Evolutionary conservation across 2,329 filamentous ascomycete species (phyloP).

Genomic region (Sporothrix euskadiensis): DNA sequence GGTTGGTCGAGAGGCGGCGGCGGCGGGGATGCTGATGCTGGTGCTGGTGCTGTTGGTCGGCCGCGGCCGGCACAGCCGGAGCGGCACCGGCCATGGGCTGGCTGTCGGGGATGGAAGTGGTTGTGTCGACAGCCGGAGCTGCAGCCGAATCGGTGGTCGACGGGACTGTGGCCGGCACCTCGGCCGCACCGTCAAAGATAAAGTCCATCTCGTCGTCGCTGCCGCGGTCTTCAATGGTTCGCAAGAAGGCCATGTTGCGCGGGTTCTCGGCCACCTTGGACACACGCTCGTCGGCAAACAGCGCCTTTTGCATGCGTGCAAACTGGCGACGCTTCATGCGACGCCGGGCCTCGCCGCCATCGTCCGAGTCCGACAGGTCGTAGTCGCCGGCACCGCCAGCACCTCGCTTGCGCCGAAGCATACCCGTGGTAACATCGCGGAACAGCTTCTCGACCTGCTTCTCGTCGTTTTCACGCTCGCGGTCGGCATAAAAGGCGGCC

Average conservation of each 20-base stretch:
- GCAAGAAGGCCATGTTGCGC: constrained; percentile 86
- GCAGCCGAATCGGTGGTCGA: constrained; percentile 33
- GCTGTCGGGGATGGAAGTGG: constrained; percentile 30
- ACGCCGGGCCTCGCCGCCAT: constrained; percentile 74
- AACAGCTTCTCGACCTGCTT: constrained; percentile 87
- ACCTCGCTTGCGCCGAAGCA: constrained; percentile 78
- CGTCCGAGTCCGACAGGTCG: constrained; percentile 87
- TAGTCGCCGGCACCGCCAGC: constrained; percentile 71
- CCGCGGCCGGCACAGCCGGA: not conserved
- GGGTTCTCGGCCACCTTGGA: constrained; percentile 87
- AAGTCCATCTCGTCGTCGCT: constrained; percentile 77
- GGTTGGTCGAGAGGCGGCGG: constrained; percentile 53
- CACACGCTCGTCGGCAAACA: constrained; percentile 85
- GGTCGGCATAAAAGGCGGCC: constrained; percentile 83
- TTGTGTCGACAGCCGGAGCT: not conserved
- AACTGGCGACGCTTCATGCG: constrained; percentile 85
- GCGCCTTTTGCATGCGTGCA: constrained; percentile 84
- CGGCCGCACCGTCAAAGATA: constrained; percentile 46
- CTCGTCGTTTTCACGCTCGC: constrained; percentile 77
- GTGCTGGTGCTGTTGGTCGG: constrained; percentile 40
- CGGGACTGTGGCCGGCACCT: constrained; percentile 41
- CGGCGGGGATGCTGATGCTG: constrained; percentile 42
- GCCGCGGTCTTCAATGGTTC: constrained; percentile 81
- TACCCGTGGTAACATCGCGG: constrained; percentile 88
- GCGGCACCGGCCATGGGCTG: constrained; percentile 12